These are phyloP conservation scores for Periconia macrospinosa DNA, from an alignment of 2,329 filamentous ascomycete genomes.

Conservation along the genomic window DNA sequence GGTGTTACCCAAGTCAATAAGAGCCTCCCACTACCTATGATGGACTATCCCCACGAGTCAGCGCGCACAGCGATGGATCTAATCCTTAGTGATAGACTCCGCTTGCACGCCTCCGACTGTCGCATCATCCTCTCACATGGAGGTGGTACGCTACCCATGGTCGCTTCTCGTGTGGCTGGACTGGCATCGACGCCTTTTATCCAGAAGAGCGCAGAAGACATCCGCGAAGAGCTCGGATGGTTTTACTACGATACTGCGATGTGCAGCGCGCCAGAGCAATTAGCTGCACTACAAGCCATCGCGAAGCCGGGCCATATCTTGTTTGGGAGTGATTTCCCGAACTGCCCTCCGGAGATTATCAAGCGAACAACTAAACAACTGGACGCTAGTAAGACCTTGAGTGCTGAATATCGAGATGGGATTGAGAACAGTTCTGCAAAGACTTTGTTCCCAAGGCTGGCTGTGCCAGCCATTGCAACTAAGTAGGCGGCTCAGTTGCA, in stretches of 20 bases:
- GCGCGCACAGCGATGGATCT: constrained; percentile 49
- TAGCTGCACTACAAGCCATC: background rate
- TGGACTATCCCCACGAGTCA: constrained; percentile 54
- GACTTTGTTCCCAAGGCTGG: too few relatives aligned
- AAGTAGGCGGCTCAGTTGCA: too few relatives aligned
- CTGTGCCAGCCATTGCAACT: too few relatives aligned
- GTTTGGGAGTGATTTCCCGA: background rate
- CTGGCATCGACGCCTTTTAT: too few relatives aligned
- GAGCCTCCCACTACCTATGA: constrained; percentile 38
- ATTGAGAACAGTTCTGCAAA: too few relatives aligned
- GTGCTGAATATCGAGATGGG: too few relatives aligned
- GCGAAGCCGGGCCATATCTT: background rate
- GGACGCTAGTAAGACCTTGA: too few relatives aligned
- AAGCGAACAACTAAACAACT: too few relatives aligned
- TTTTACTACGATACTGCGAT: background rate
- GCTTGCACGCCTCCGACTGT: constrained; percentile 32
- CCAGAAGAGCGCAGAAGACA: background rate
- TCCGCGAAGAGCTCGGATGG: background rate
- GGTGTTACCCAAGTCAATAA: constrained; percentile 39
- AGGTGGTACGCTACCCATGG: constrained; percentile 49
- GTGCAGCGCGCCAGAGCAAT: background rate
- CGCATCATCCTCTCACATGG: constrained; percentile 55
- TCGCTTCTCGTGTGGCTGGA: background rate
- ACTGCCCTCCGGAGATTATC: too few relatives aligned
- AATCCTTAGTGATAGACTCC: constrained; percentile 38